A percentile compares a stretch with the other conserved stretches of the same genome.
These are phyloP conservation scores for Solanum lignicaule DNA, from an alignment of 257 asterid species.

Conservation along the genomic window DNA sequence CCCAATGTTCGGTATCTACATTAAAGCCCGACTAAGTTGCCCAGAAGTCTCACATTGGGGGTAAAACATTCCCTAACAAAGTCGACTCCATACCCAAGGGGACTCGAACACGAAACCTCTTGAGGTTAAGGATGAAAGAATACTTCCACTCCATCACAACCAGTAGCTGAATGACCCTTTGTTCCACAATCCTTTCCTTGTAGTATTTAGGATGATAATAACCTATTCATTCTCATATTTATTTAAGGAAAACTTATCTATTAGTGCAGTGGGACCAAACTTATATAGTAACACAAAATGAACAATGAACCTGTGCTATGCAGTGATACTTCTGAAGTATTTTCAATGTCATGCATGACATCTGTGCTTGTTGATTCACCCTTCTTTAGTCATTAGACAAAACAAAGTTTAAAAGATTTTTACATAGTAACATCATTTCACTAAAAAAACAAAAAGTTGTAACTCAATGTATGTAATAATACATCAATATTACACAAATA, in stretches of 20 bases:
- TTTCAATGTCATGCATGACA: neutral
- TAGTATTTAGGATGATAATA: neutral
- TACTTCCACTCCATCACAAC: no score
- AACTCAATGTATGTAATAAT: neutral
- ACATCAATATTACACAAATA: neutral
- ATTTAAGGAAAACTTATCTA: no score
- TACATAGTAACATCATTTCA: neutral
- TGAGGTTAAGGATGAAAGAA: no score
- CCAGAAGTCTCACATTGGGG: no score
- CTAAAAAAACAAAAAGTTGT: neutral
- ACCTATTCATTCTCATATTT: neutral
- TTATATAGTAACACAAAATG: neutral
- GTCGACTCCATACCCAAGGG: no score
- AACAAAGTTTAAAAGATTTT: neutral
- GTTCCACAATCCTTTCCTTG: neutral
- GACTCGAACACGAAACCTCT: no score
- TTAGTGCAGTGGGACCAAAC: no score
- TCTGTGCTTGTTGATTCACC: neutral
- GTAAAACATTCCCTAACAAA: no score
- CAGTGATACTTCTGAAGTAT: neutral
- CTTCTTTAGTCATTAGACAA: neutral
- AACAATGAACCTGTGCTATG: neutral
- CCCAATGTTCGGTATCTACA: no score
- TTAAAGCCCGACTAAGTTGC: no score
- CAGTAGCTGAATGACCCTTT: neutral